Evolutionary conservation across 257 asterid species (phyloP).

Genomic region (Solanum medicagineum): DNA sequence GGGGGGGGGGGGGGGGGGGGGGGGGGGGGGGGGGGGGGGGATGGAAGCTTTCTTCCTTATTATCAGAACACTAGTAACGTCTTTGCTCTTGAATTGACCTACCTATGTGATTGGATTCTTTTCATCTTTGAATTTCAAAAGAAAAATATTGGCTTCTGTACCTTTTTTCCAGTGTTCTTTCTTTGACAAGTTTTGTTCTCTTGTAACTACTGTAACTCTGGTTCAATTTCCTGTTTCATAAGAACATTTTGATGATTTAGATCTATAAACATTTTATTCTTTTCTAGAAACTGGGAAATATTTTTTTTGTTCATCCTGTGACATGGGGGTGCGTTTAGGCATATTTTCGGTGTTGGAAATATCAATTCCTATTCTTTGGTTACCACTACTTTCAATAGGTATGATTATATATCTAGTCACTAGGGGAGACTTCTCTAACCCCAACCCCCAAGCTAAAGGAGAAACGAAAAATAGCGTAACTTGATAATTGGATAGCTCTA

Average conservation of each 20-base stretch:
- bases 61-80: background rate
- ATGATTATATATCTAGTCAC: background rate
- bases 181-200: background rate
- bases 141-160: background rate
- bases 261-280: background rate
- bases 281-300: background rate
- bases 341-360: background rate
- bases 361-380: background rate
- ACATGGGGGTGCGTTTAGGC: background rate
- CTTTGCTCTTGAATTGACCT: background rate
- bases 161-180: background rate
- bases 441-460: background rate
- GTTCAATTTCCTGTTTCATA: background rate
- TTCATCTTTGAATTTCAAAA: background rate
- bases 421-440: background rate
- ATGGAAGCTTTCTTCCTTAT: background rate
- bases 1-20: too few relatives aligned
- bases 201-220: background rate
- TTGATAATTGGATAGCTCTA: background rate
- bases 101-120: background rate
- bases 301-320: background rate
- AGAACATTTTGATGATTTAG: background rate
- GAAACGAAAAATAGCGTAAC: background rate
- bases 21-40: too few relatives aligned
- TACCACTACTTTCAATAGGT: background rate